Evolutionary conservation across 768 basidiomycete species (phyloP).

Genomic region (Boletus rubescentipes): DNA sequence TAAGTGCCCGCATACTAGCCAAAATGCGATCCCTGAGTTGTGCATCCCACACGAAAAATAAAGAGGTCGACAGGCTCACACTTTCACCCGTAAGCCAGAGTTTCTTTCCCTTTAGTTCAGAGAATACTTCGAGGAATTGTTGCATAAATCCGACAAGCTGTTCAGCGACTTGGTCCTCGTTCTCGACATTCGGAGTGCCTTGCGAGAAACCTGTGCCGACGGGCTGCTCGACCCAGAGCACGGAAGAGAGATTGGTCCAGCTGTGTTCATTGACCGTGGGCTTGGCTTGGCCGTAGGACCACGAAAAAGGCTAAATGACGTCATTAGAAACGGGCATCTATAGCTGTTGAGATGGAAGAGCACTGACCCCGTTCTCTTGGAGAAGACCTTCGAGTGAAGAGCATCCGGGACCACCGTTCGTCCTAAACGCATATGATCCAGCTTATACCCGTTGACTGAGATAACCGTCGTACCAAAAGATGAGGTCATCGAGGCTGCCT

Average conservation of each 20-base stretch:
- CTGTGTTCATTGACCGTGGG: slow-evolving; percentile 65
- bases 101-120: slow-evolving; percentile 70
- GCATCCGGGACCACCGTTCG: slow-evolving; percentile 80
- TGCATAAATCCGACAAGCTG: slow-evolving; percentile 59
- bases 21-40: not conserved
- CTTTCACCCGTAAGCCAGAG: slow-evolving; percentile 74
- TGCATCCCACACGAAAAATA: not conserved
- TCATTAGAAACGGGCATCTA: slow-evolving; percentile 11
- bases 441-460: not conserved
- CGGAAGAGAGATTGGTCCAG: slow-evolving; percentile 78
- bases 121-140: slow-evolving; percentile 75
- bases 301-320: slow-evolving; percentile 56
- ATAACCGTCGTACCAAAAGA: slow-evolving; percentile 56
- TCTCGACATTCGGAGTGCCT: slow-evolving; percentile 60
- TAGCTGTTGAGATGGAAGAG: slow-evolving; percentile 10
- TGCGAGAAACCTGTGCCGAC: slow-evolving; percentile 79
- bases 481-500: slow-evolving; percentile 69
- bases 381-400: slow-evolving; percentile 70
- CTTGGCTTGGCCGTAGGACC: slow-evolving; percentile 61
- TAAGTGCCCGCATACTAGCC: slow-evolving; percentile 72
- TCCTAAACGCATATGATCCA: slow-evolving; percentile 41
- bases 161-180: slow-evolving; percentile 56
- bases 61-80: slow-evolving; percentile 41
- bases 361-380: slow-evolving; percentile 71
- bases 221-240: slow-evolving; percentile 77